phyloP scores from a whole-genome alignment of 2,329 filamentous ascomycete genomes.

The Phyllosticta citriasiana region DNA sequence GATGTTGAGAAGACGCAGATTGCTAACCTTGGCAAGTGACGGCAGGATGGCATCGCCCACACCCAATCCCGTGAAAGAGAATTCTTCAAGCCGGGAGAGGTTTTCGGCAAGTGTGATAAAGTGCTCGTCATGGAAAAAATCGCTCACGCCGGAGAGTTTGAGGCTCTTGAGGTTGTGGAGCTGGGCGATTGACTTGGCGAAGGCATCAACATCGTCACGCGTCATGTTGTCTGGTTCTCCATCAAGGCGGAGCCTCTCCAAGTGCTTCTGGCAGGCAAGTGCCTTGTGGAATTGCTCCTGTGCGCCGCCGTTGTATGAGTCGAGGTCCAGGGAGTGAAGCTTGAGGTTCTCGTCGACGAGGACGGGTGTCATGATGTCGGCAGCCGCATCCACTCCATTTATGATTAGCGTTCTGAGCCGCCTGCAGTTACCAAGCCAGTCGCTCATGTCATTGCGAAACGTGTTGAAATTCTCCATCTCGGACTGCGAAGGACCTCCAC shows the following conservation, averaged over 20 bases:
- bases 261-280: conserved; percentile 42
- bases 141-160: conserved; percentile 41
- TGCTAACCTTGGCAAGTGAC: conserved; percentile 35
- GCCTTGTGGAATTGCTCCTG: conserved; percentile 44
- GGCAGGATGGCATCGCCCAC: conserved; percentile 40
- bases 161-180: conserved; percentile 45
- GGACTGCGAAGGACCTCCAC: conserved; percentile 28
- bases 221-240: conserved; percentile 39
- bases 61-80: conserved; percentile 47
- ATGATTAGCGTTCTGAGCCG: conserved; percentile 43
- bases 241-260: conserved; percentile 37
- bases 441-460: conserved; percentile 37
- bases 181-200: conserved; percentile 42
- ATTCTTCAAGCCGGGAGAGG: conserved; percentile 42
- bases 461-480: conserved; percentile 44
- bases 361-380: conserved; percentile 43
- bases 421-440: conserved; percentile 47
- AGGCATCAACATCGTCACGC: conserved; percentile 38
- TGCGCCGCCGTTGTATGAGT: conserved; percentile 39
- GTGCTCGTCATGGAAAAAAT: conserved; percentile 42
- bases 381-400: conserved; percentile 40
- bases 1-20: conserved; percentile 45
- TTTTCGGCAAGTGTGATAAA: conserved; percentile 37
- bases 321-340: conserved; percentile 40
- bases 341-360: conserved; percentile 36